Conservation (phyloP, 2,329 filamentous ascomycete genomes). For the Teratosphaeria nubilosa region DNA sequence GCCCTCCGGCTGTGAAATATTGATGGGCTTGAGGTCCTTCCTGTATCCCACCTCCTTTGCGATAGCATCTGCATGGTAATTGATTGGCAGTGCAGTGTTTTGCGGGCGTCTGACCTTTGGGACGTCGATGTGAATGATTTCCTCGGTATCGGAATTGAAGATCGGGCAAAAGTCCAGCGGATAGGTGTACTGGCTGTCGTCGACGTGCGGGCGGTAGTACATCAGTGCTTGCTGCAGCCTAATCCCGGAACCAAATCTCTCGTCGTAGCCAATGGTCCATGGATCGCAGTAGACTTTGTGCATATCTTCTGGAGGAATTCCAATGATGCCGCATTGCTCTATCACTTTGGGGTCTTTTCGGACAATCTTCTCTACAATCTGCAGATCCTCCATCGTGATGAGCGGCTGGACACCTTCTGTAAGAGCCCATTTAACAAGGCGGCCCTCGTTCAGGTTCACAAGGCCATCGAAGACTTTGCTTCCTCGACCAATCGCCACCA, state of each 20-base stretch:
- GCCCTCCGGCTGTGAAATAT: conserved; percentile 79
- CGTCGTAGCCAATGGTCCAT: conserved; percentile 94
- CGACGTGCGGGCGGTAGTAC: conserved; percentile 81
- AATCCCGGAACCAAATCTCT: conserved; percentile 68
- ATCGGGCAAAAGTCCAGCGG: conserved; percentile 92
- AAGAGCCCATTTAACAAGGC: conserved; percentile 63
- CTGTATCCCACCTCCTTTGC: conserved; percentile 66
- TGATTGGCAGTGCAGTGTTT: conserved; percentile 60
- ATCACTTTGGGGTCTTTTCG: conserved; percentile 77
- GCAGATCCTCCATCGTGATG: conserved; percentile 85
- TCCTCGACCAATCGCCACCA: conserved; percentile 69
- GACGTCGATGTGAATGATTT: conserved; percentile 75
- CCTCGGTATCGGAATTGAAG: conserved; percentile 67
- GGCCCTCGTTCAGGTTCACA: conserved; percentile 58
- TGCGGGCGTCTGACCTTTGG: conserved; percentile 67
- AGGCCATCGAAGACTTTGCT: conserved; percentile 76
- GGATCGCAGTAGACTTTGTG: conserved; percentile 91
- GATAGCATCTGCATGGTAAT: conserved; percentile 68
- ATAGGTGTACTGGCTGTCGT: conserved; percentile 84
- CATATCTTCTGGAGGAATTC: conserved; percentile 76
- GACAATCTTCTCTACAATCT: conserved; percentile 65
- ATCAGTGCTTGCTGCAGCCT: conserved; percentile 87
- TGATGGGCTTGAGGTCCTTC: conserved; percentile 71
- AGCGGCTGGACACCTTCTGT: conserved; percentile 72
- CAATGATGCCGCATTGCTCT: conserved; percentile 76